Base-by-base conservation (phyloP, 352 stramenopile genomes). In the Phytophthora pisi region DNA sequence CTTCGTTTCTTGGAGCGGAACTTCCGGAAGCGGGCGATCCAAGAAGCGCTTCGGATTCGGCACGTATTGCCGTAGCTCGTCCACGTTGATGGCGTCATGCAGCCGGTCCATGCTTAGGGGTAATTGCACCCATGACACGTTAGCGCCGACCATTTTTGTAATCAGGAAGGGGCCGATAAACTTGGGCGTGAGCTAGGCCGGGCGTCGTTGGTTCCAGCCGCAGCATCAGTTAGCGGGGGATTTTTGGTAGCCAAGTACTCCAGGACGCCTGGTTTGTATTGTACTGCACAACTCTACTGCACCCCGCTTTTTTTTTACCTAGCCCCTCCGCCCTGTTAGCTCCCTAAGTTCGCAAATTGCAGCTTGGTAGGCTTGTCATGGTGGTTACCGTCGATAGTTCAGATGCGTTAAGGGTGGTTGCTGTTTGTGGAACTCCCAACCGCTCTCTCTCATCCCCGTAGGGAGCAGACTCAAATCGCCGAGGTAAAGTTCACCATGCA, bases 31-130 rank as follows among this genome's bases (percentile, higher is more conserved):
- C 16, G 30, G 57, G 1, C 57, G 46, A 51, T 50, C 34, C 2
- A 49, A 10, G 43, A 64, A 64, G 30, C 13, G 9, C 3, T 38
- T 9, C 0, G 57, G 31, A 57, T 46, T 51, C 7, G 31, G 11
- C 3, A 64, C 57, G 15, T 51, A 15, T 2, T 56, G 31, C 2
- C 57, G 46, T 1, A 64, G 46, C 1, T 57, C 47, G 34, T 64
- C 34, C 0, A 54, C 9, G 45, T 64, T 64, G 46, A 64, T 51
- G 11, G 30, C 34, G 31, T 64, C 46, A 24, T 51, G 28, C 34
- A 64, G 18, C 30, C 45, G 46, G 43, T 31, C 31, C 23, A 36
- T 56, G 34, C 15, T 1, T 23, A 20, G 34, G 13, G 15, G 20
- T 23, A 52, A 52, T 8, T 18, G 9, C 16, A 61, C 16, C 4